These are phyloP conservation scores for Gliomastix tumulicola DNA, from an alignment of 2,329 filamentous ascomycete species.

Conservation along the genomic window DNA sequence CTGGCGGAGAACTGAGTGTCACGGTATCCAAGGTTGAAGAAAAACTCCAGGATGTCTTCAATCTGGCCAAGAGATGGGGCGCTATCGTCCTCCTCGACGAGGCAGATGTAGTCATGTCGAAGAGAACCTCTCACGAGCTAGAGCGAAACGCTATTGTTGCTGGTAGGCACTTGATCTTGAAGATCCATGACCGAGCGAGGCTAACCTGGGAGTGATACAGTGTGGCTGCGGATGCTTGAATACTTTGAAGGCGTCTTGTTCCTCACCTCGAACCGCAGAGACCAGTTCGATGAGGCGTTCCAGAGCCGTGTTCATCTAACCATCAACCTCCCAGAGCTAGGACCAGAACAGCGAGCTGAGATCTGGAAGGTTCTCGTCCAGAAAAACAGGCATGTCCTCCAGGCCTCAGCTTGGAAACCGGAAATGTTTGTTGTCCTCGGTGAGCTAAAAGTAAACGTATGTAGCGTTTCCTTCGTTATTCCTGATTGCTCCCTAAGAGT, in stretches of 20 bases:
- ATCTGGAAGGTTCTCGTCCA: too few relatives aligned
- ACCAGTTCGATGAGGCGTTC: constrained; percentile 25
- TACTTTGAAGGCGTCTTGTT: constrained; percentile 25
- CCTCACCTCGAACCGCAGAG: constrained; percentile 30
- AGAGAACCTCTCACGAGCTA: not conserved
- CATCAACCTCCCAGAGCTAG: too few relatives aligned
- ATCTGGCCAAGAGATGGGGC: constrained; percentile 28
- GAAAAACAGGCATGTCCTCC: too few relatives aligned
- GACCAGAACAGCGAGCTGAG: too few relatives aligned
- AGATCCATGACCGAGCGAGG: not conserved
- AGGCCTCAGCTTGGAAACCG: too few relatives aligned
- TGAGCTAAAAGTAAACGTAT: too few relatives aligned
- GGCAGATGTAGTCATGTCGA: constrained; percentile 23
- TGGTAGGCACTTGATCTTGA: not conserved
- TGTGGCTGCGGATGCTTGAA: constrained; percentile 22
- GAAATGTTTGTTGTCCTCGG: too few relatives aligned
- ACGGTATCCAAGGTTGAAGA: constrained; percentile 30
- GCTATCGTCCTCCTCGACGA: constrained; percentile 27
- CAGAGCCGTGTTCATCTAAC: too few relatives aligned
- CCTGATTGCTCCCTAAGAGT: too few relatives aligned
- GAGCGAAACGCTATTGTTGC: not conserved
- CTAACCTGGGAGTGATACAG: constrained; percentile 8
- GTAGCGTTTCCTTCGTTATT: too few relatives aligned
- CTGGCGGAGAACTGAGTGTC: constrained; percentile 37
- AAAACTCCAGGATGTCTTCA: constrained; percentile 32